A percentile compares a stretch with the other conserved stretches of the same genome.
These are phyloP conservation scores for Prunus armeniaca DNA, from an alignment of 306 rosid species.

Conservation along the genomic window DNA sequence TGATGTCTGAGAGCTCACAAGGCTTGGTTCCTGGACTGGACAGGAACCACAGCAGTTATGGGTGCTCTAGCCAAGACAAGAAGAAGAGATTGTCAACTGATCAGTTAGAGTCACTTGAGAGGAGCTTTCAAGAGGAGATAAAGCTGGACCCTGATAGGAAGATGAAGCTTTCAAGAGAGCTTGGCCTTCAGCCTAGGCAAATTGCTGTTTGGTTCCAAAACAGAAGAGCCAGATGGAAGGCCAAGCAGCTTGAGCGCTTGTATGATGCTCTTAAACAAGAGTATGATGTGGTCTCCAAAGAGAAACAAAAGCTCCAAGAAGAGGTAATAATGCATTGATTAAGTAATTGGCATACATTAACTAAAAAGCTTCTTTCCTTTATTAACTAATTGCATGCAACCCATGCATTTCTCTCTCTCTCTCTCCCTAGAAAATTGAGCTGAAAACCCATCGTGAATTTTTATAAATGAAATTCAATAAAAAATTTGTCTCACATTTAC, in stretches of 20 bases:
- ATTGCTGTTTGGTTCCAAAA: conserved; percentile 97
- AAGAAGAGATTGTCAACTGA: conserved; percentile 69
- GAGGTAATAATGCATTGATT: conserved; percentile 44
- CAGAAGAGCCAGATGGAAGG: conserved; percentile 89
- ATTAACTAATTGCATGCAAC: conserved; percentile 9
- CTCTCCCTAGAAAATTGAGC: background rate
- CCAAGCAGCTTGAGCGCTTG: conserved; percentile 76
- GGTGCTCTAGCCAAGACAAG: conserved; percentile 40
- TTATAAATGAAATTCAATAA: background rate
- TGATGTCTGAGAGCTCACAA: conserved; percentile 31
- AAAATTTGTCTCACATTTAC: background rate
- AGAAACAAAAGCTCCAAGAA: conserved; percentile 70
- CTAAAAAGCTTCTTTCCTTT: background rate
- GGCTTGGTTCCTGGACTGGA: conserved; percentile 39
- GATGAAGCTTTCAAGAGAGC: conserved; percentile 78
- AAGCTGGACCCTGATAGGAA: conserved; percentile 89
- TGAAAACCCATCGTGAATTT: background rate
- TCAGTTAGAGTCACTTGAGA: conserved; percentile 75
- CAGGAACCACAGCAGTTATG: conserved; percentile 25
- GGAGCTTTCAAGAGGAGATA: conserved; percentile 79
- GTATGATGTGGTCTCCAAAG: conserved; percentile 56
- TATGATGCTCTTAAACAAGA: conserved; percentile 79
- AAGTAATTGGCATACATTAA: background rate
- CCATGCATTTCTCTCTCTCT: background rate
- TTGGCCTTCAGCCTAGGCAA: conserved; percentile 92